phyloP scores from a whole-genome alignment of 2,329 filamentous ascomycete species.

The Scleromitrula shiraiana region DNA sequence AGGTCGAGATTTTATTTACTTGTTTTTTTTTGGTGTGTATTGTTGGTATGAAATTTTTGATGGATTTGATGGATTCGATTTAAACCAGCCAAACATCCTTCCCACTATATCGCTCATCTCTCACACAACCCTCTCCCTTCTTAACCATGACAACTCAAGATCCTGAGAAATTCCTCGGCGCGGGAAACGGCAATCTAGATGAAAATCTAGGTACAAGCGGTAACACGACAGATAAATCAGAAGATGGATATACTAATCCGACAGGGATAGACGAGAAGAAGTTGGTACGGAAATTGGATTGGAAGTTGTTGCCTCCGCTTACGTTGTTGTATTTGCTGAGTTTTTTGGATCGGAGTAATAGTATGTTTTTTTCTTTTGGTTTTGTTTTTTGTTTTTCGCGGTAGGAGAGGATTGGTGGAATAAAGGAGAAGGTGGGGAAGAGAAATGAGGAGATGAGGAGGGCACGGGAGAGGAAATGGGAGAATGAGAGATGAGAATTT shows the following conservation, averaged over 20 bases:
- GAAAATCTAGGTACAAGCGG: neutral
- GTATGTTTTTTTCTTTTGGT: conserved; percentile 30
- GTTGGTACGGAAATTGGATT: conserved; percentile 50
- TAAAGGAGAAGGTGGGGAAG: too few species aligned
- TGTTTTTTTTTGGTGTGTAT: too few species aligned
- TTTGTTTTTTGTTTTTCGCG: neutral
- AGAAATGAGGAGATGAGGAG: too few species aligned
- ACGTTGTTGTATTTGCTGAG: conserved; percentile 48
- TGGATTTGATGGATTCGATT: too few species aligned
- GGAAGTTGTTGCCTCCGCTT: conserved; percentile 43
- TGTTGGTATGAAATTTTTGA: too few species aligned
- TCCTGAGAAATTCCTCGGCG: neutral
- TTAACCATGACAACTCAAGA: too few species aligned
- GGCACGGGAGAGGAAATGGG: too few species aligned
- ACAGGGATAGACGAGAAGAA: conserved; percentile 43
- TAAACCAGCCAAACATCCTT: too few species aligned
- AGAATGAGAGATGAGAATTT: neutral
- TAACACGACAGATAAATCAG: conserved; percentile 8
- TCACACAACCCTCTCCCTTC: too few species aligned
- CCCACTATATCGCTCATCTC: too few species aligned
- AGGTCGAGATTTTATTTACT: too few species aligned
- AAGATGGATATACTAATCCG: conserved; percentile 17
- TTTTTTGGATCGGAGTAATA: conserved; percentile 51
- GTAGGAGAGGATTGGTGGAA: too few species aligned
- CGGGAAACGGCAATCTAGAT: neutral